phyloP scores from a whole-genome alignment of 2,329 filamentous ascomycete species.

The Madurella fahalii region DNA sequence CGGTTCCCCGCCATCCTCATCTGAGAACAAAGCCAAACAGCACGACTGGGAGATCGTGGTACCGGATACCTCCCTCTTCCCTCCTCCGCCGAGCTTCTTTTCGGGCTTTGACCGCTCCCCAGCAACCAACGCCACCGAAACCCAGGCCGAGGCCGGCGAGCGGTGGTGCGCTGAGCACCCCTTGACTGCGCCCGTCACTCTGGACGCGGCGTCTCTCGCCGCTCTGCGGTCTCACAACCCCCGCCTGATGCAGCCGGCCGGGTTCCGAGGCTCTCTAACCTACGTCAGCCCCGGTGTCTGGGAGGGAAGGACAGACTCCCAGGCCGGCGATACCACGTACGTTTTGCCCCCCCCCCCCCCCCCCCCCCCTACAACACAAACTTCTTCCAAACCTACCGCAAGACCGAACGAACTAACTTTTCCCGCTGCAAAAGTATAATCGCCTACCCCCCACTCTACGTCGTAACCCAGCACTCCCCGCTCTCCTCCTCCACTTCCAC shows the following conservation, averaged over 20 bases:
- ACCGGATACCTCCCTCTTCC: slow-evolving; percentile 68
- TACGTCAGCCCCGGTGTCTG: slow-evolving; percentile 50
- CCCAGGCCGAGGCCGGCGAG: slow-evolving; percentile 61
- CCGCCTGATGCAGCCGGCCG: slow-evolving; percentile 48
- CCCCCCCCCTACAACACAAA: too few species aligned
- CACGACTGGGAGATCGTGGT: slow-evolving; percentile 70
- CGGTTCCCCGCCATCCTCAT: slow-evolving; percentile 29
- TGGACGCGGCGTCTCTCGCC: slow-evolving; percentile 36
- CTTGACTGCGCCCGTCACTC: slow-evolving; percentile 50
- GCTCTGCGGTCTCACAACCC: slow-evolving; percentile 52
- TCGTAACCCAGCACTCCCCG: slow-evolving; percentile 55
- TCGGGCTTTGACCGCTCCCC: slow-evolving; percentile 60
- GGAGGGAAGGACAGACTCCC: slow-evolving; percentile 39
- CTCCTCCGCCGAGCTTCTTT: slow-evolving; percentile 67
- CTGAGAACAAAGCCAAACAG: slow-evolving; percentile 31
- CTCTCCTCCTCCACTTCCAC: slow-evolving; percentile 35
- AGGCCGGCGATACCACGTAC: slow-evolving; percentile 44
- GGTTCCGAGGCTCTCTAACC: slow-evolving; percentile 44
- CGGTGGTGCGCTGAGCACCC: slow-evolving; percentile 61
- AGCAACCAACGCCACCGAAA: slow-evolving; percentile 63
- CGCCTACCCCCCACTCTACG: slow-evolving; percentile 66
- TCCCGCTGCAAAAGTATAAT: slow-evolving; percentile 44
- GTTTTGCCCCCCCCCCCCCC: background rate
- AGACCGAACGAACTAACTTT: background rate
- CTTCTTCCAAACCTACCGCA: background rate